Base-by-base conservation (phyloP, 116 monocot species). In the Posidonia oceanica region DNA sequence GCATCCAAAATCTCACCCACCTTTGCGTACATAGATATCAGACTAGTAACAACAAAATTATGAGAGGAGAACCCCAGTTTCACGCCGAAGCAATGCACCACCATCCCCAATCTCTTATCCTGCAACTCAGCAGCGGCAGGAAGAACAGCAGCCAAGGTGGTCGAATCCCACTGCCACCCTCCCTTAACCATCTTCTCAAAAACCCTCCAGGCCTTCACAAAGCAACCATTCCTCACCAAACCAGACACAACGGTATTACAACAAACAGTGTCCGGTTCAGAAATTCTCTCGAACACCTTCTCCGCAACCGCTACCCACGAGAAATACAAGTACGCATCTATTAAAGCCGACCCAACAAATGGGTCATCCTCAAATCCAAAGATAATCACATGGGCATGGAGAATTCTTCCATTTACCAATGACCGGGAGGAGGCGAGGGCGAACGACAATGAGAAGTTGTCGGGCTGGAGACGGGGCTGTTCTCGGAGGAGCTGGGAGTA, bases 21-120 rank as follows among this genome's bases (percentile, higher is more conserved):
- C 70, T 87, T 83, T 60, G 87, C 68, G 66, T 87, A 87, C 77
- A 87, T 72, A 0, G 87, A 87, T 3, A 87, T 81, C 67, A 87
- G 69, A 6, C 84, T 83, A 3, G 87, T 87, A 7, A 66, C 60
- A 11, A 87, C 72, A 61, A 76, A 76, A 16, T 37, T 39, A 52
- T 75, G 79, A 13, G 36, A 56, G 0, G 14, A 72, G n/a, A 72
- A 21, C 0, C 84, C 81, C 7, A 51, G 56, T 42, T 87, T 87
- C 55, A 74, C 18, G 3, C 59, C 78, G 21, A 81, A 72, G 65
- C 79, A 71, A 75, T 87, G 83, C 20, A 81, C 56, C 10, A 36
- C 29, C 60, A 36, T 40, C 3, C 87, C 87, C 11, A 78, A 68
- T 4, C 18, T 40, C 22, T 67, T 58, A 65, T 81, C 75, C 52